A percentile compares a stretch with the other conserved stretches of the same genome.
These are phyloP conservation scores for Podospora pseudoanserina DNA, from an alignment of 495 filamentous ascomycete species.

Conservation along the genomic window DNA sequence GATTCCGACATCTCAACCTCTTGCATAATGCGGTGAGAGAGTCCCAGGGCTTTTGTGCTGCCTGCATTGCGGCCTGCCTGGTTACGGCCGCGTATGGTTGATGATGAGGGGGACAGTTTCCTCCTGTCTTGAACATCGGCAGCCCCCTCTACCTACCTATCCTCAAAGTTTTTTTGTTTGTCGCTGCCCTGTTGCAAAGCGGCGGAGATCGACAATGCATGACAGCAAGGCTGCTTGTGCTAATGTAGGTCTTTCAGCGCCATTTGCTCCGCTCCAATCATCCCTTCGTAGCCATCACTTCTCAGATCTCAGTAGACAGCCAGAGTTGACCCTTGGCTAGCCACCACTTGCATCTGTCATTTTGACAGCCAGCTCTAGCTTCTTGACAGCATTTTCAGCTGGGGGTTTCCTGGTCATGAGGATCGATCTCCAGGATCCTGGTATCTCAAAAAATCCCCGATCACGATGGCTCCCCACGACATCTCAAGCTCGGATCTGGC, in stretches of 20 bases:
- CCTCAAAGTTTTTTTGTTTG: neutral
- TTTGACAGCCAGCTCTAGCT: neutral
- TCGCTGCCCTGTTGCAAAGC: neutral
- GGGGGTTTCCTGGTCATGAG: neutral
- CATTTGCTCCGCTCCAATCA: neutral
- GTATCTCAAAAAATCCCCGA: neutral
- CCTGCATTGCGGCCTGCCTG: neutral
- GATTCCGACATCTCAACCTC: neutral
- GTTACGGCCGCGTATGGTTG: neutral
- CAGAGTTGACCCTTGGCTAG: neutral
- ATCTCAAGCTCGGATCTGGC: neutral
- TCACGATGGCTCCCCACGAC: neutral
- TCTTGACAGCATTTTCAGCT: neutral
- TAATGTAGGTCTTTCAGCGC: neutral
- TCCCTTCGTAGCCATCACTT: neutral
- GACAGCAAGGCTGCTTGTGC: neutral
- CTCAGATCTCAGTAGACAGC: neutral
- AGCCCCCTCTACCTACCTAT: neutral
- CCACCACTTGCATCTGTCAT: neutral
- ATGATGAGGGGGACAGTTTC: neutral
- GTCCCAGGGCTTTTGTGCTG: neutral
- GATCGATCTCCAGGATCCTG: neutral
- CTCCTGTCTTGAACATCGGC: neutral
- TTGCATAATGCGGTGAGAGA: neutral
- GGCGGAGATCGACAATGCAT: conserved; percentile 3